Evolutionary conservation across 2,329 filamentous ascomycete species (phyloP), one percentile per base, ranked within the genome.

Genomic region (Ilyonectria robusta): DNA sequence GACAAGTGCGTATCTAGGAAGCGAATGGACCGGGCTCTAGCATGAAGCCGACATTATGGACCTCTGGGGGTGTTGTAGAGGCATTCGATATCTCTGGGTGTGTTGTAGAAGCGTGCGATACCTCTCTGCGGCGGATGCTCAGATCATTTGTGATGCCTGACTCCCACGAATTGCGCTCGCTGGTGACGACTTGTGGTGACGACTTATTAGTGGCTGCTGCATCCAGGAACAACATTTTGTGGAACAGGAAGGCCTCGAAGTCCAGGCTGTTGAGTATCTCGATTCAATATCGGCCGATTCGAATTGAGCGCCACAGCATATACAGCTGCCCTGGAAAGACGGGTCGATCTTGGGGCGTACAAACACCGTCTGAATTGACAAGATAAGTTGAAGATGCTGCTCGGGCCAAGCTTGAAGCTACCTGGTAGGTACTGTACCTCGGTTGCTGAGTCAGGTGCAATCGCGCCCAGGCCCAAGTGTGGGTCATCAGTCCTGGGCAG

Each of bases 1-100:
- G 62, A 75, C 72, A 56, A 66, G 23, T 54, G 63, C 57, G 62
- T 55, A 42, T 59, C 64, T 54, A 58, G 62, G 58, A 60, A 65
- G 64, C 40, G 64, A 72, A 62, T 47, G 35, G 55, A 35, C 23
- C 55, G n/a, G 70, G 31, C 21, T 10, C 8, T 40, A 59, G 48
- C 46, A 33, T 40, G 44, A 33, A 29, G 29, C 26, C 23, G 23
- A 33, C 15, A 23, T 35, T 15, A 17, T 54, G 11, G 33, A 21
- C 48, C 29, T 51, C 48, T 31, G 29, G 13, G 26, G 48, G 29
- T 19, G 17, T n/a, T 33, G 26, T 6, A 51, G 29, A 35, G 17
- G 17, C 29, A 10, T n/a, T 6, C 3, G 11, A 51, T 19, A 33
- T 6, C 29, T 33, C 50, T 33, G 31, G 13, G 29, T 31, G 31